Evolutionary conservation across 352 stramenopile genomes (phyloP).

Genomic region (Globisporangium orthogonon): DNA sequence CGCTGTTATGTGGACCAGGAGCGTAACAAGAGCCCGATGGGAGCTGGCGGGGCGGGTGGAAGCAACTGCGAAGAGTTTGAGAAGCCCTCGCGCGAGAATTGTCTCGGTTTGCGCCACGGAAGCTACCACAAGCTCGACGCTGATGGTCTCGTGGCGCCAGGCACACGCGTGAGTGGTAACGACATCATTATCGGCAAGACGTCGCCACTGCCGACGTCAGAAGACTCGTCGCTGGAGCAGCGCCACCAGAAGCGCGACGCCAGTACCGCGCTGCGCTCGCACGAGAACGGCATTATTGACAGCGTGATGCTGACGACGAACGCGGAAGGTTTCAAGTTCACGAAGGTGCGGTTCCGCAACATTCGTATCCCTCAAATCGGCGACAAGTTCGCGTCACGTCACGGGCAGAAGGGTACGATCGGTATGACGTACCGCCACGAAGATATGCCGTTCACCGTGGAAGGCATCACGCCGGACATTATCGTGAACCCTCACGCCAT

Average conservation of each 20-base stretch:
- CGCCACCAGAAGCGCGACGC: conserved; percentile 96
- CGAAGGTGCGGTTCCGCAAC: conserved; percentile 97
- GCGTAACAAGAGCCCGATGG: conserved; percentile 79
- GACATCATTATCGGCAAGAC: conserved; percentile 99
- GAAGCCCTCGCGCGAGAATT: conserved; percentile 93
- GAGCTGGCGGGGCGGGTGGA: conserved; percentile 48
- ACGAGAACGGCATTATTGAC: conserved; percentile 99
- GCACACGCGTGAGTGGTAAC: conserved; percentile 95
- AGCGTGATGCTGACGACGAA: conserved; percentile 99
- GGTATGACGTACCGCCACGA: conserved; percentile 99
- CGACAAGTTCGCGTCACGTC: conserved; percentile 96
- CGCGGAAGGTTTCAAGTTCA: conserved; percentile 95
- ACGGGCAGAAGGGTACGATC: conserved; percentile 93
- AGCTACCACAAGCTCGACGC: conserved; percentile 99
- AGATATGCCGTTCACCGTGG: conserved; percentile 99
- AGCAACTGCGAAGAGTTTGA: conserved; percentile 92
- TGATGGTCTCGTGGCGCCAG: conserved; percentile 95
- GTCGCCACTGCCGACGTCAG: conserved; percentile 78
- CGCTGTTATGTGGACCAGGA: conserved; percentile 96
- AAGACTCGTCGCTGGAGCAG: conserved; percentile 77
- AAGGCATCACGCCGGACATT: conserved; percentile 99
- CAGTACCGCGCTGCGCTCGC: conserved; percentile 95
- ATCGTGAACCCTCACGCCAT: conserved; percentile 99
- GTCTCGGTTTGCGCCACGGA: conserved; percentile 91
- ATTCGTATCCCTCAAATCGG: conserved; percentile 98